Evolutionary conservation across 1,284 basidiomycete species (phyloP).

Genomic region (Irpex sp.): DNA sequence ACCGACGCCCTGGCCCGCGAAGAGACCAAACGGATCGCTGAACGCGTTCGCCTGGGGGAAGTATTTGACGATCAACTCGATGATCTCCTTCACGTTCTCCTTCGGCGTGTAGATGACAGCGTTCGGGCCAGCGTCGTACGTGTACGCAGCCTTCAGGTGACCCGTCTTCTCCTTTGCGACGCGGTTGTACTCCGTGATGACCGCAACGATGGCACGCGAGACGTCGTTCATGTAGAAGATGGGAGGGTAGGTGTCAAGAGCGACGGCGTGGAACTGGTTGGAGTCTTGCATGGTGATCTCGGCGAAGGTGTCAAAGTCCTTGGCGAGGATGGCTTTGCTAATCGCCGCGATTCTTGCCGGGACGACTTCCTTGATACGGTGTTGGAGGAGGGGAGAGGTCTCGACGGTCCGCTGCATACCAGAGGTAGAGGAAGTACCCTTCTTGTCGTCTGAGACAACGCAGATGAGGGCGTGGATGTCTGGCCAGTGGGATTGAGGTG

Average conservation of each 20-base stretch:
- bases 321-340: slow-evolving; percentile 71
- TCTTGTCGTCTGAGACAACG: slow-evolving; percentile 95
- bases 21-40: slow-evolving; percentile 71
- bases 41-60: slow-evolving; percentile 81
- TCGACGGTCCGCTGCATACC: slow-evolving; percentile 98
- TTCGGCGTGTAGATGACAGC: slow-evolving; percentile 93
- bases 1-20: slow-evolving; percentile 38
- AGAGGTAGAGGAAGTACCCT: slow-evolving; percentile 91
- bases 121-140: slow-evolving; percentile 98
- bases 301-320: slow-evolving; percentile 90
- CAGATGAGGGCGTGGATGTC: slow-evolving; percentile 97
- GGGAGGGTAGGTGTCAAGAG: slow-evolving; percentile 93
- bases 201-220: slow-evolving; percentile 77
- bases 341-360: slow-evolving; percentile 86
- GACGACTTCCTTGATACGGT: slow-evolving; percentile 87
- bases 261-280: slow-evolving; percentile 98
- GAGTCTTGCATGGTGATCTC: slow-evolving; percentile 95
- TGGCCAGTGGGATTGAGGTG: slow-evolving; percentile 87
- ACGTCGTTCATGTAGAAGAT: slow-evolving; percentile 99
- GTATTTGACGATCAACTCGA: slow-evolving; percentile 72
- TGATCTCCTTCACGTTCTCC: slow-evolving; percentile 74
- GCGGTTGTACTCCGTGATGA: slow-evolving; percentile 95
- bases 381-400: slow-evolving; percentile 85
- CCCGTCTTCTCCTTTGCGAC: slow-evolving; percentile 59
- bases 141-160: slow-evolving; percentile 88